A percentile compares a stretch with the other conserved stretches of the same genome.
phyloP scores from a whole-genome alignment of 164 flowering plant species.

The Santalum album region DNA sequence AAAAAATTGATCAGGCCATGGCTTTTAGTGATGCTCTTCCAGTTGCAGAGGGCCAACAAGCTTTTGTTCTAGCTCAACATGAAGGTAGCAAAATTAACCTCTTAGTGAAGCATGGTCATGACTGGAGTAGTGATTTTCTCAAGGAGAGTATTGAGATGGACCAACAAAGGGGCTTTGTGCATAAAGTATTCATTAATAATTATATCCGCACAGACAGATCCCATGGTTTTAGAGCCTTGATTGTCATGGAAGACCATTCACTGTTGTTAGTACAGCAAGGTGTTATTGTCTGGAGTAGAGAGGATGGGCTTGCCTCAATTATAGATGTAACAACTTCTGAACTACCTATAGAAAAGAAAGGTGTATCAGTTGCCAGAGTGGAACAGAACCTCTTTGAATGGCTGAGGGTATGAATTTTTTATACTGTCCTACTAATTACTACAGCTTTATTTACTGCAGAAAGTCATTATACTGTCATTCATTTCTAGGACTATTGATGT shows the following conservation, averaged over 20 bases:
- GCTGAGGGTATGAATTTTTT: slow-evolving; percentile 61
- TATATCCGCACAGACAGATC: slow-evolving; percentile 81
- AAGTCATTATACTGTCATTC: too few relatives aligned
- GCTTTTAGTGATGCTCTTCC: slow-evolving; percentile 68
- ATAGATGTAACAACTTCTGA: slow-evolving; percentile 79
- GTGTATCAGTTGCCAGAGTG: slow-evolving; percentile 91
- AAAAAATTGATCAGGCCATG: slow-evolving; percentile 31
- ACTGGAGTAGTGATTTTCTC: slow-evolving; percentile 41
- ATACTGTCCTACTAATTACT: background rate
- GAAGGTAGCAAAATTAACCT: slow-evolving; percentile 44
- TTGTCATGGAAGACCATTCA: slow-evolving; percentile 97
- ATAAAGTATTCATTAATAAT: slow-evolving; percentile 74
- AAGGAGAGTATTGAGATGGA: slow-evolving; percentile 63
- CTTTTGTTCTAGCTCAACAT: slow-evolving; percentile 58
- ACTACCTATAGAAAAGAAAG: slow-evolving; percentile 75
- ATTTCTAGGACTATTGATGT: too few relatives aligned
- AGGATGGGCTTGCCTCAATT: slow-evolving; percentile 92
- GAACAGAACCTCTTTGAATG: slow-evolving; percentile 88
- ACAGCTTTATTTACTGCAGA: too few relatives aligned
- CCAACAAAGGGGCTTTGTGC: slow-evolving; percentile 53
- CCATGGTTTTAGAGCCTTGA: slow-evolving; percentile 84
- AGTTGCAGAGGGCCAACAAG: slow-evolving; percentile 55
- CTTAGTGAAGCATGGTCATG: slow-evolving; percentile 53
- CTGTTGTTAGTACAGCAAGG: slow-evolving; percentile 82
- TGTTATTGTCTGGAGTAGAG: slow-evolving; percentile 89